Evolutionary conservation across 805 yeast genomes (phyloP).

Genomic region (Candida corydali): DNA sequence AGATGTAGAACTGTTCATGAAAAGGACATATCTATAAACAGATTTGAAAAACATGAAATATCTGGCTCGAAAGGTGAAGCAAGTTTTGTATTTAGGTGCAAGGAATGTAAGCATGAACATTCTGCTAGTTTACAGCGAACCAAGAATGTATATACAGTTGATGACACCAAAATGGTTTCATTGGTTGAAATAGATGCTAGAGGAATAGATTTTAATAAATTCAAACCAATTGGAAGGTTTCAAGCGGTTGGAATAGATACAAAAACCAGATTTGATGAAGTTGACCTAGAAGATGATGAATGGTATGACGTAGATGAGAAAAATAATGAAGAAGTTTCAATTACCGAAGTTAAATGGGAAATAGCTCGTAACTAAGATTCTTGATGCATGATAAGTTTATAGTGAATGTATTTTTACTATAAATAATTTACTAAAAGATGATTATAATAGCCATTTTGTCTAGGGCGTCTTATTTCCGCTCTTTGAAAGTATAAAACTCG

Average conservation of each 20-base stretch:
- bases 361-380: slow-evolving; percentile 29
- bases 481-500: no score
- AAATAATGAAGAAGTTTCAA: slow-evolving; percentile 72
- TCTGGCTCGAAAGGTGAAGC: slow-evolving; percentile 79
- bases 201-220: slow-evolving; percentile 71
- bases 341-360: slow-evolving; percentile 70
- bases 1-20: slow-evolving; percentile 75
- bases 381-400: neutral
- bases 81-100: slow-evolving; percentile 74
- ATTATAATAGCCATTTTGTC: no score
- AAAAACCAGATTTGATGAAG: slow-evolving; percentile 51
- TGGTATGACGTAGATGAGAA: slow-evolving; percentile 96
- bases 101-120: slow-evolving; percentile 49
- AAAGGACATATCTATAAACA: slow-evolving; percentile 64
- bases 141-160: slow-evolving; percentile 30
- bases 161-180: slow-evolving; percentile 36
- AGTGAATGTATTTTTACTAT: neutral
- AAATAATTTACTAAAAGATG: no score
- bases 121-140: slow-evolving; percentile 32
- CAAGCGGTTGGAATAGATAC: slow-evolving; percentile 51
- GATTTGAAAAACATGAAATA: slow-evolving; percentile 61
- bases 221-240: slow-evolving; percentile 64
- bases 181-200: slow-evolving; percentile 77
- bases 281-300: slow-evolving; percentile 75
- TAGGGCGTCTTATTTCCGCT: no score